A percentile compares a stretch with the other conserved stretches of the same genome.
Evolutionary conservation across 2,329 filamentous ascomycete species (phyloP).

Genomic region (Diaporthe eres): DNA sequence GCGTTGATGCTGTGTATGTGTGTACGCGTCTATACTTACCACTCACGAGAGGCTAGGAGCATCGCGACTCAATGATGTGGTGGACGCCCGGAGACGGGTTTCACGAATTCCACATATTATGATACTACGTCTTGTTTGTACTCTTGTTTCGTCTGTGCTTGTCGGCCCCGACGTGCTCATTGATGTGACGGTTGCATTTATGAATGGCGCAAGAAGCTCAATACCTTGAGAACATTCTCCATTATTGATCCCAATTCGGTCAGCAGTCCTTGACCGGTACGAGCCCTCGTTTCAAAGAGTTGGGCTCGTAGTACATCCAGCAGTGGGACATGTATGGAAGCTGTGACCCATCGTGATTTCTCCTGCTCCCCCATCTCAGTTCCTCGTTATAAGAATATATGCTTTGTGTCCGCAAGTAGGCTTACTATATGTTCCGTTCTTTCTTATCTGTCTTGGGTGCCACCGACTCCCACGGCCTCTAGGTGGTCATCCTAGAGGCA

Average conservation of each 20-base stretch:
- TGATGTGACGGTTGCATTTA: no score
- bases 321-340: no score
- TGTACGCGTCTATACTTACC: conserved; percentile 6
- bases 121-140: background rate
- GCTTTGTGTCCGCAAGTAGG: background rate
- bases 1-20: conserved; percentile 1
- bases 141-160: background rate
- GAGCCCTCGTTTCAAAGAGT: no score
- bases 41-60: conserved; percentile 21
- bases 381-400: background rate
- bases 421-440: background rate
- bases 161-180: background rate
- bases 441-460: background rate
- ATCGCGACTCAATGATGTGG: conserved; percentile 36
- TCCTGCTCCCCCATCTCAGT: background rate
- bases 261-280: no score
- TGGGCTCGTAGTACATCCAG: no score
- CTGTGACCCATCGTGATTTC: background rate
- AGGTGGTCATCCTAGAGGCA: no score
- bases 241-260: no score
- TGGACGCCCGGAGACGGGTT: background rate
- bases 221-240: background rate
- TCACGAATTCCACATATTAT: conserved; percentile 19
- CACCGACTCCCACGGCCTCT: background rate
- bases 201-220: background rate